These are phyloP conservation scores for Grigorovia transvaalensis DNA, from an alignment of 805 yeast genomes.

Conservation along the genomic window DNA sequence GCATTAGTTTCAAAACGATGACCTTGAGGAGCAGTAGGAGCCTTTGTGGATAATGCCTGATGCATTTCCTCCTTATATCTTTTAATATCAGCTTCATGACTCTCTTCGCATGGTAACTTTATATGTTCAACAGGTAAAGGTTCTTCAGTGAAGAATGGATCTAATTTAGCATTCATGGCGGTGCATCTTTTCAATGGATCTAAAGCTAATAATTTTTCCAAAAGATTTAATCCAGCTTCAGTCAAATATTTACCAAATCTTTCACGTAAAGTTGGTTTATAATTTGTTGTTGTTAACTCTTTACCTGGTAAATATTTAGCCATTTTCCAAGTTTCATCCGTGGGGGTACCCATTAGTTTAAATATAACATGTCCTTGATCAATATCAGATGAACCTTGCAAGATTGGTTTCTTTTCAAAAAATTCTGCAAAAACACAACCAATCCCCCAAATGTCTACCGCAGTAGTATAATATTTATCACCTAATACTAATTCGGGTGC, in stretches of 20 bases:
- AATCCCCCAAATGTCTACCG: constrained; percentile 95
- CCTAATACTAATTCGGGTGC: constrained; percentile 91
- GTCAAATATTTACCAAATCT: constrained; percentile 36
- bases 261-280: constrained; percentile 36
- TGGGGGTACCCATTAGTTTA: constrained; percentile 72
- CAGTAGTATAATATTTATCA: constrained; percentile 77
- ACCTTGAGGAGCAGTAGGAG: constrained; percentile 27
- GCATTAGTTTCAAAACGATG: constrained; percentile 15
- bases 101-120: constrained; percentile 62
- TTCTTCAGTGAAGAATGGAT: constrained; percentile 52
- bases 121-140: constrained; percentile 59
- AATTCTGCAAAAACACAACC: constrained; percentile 95
- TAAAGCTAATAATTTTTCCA: constrained; percentile 51
- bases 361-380: constrained; percentile 83
- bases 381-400: constrained; percentile 75
- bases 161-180: constrained; percentile 66
- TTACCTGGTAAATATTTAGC: constrained; percentile 45
- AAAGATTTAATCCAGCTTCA: constrained; percentile 40
- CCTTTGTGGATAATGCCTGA: constrained; percentile 25
- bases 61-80: constrained; percentile 38
- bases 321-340: constrained; percentile 48
- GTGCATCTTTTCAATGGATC: constrained; percentile 69
- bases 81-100: constrained; percentile 79
- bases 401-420: constrained; percentile 68
- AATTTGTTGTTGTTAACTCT: constrained; percentile 29